Percentiles rank a stretch among this genome's conserved stretches.
phyloP scores from a whole-genome alignment of 169 alveolate genomes.

The Plasmodium berghei region DNA sequence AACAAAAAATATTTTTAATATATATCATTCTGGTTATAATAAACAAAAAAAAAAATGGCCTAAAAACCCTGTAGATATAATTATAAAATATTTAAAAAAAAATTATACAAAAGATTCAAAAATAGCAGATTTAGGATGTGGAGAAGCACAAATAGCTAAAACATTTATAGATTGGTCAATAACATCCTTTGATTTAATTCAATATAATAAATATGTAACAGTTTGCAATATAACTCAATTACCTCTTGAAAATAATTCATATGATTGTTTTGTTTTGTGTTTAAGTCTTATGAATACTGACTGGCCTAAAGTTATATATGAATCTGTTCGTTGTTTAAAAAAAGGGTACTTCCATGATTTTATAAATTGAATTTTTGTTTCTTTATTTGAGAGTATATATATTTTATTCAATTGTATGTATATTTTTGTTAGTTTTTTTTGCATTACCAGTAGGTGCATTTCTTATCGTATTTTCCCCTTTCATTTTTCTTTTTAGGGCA shows the following conservation, averaged over 20 bases:
- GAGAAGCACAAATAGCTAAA: slow-evolving; percentile 84
- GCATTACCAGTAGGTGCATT: too few species aligned
- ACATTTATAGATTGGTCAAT: slow-evolving; percentile 31
- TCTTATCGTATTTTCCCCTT: not conserved
- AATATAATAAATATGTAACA: slow-evolving; percentile 44
- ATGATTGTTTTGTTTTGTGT: slow-evolving; percentile 49
- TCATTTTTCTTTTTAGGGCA: slow-evolving; percentile 14
- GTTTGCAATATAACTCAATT: slow-evolving; percentile 59
- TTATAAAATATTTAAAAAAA: slow-evolving; percentile 75
- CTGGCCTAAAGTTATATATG: slow-evolving; percentile 72
- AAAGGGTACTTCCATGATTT: slow-evolving; percentile 20
- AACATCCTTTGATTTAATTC: slow-evolving; percentile 48
- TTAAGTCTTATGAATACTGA: slow-evolving; percentile 68
- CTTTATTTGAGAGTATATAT: too few species aligned
- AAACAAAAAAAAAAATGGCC: slow-evolving; percentile 84
- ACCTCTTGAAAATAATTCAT: slow-evolving; percentile 20
- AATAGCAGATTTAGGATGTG: slow-evolving; percentile 87
- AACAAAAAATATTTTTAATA: slow-evolving; percentile 57
- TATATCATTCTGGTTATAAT: slow-evolving; percentile 82
- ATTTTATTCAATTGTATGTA: not conserved
- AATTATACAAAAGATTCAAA: slow-evolving; percentile 32
- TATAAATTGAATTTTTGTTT: not conserved
- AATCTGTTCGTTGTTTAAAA: slow-evolving; percentile 54
- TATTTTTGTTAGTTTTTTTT: not conserved
- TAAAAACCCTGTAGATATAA: slow-evolving; percentile 75